Conservation (phyloP, 768 basidiomycete species). For the Galerina marginata region DNA sequence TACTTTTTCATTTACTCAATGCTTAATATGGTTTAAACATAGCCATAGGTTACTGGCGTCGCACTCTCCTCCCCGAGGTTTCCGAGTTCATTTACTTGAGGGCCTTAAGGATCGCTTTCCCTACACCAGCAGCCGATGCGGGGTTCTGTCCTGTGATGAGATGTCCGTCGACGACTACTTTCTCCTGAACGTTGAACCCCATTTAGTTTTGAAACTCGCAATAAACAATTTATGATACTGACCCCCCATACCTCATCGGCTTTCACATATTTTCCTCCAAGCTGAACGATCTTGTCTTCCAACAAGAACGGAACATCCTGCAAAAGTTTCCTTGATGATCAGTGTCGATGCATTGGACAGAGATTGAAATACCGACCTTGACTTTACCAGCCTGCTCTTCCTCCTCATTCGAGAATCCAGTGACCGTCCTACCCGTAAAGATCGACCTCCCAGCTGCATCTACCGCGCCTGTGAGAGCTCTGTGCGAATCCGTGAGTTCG, state of each 20-base stretch:
- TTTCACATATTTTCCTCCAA: constrained; percentile 73
- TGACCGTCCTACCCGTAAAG: constrained; percentile 59
- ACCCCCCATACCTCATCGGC: constrained; percentile 61
- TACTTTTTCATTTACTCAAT: constrained; percentile 1
- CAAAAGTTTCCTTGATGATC: no score
- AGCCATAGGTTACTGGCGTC: neutral
- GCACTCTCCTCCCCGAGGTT: no score
- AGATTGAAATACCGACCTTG: constrained; percentile 37
- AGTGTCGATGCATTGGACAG: no score
- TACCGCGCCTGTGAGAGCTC: constrained; percentile 63
- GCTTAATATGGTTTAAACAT: neutral
- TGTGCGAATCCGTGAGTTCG: constrained; percentile 15
- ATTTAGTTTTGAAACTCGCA: neutral
- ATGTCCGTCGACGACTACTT: constrained; percentile 63
- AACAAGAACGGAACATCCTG: constrained; percentile 74
- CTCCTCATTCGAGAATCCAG: constrained; percentile 77
- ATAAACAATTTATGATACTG: constrained; percentile 31
- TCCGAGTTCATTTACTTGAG: constrained; percentile 29
- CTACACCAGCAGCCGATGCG: constrained; percentile 62
- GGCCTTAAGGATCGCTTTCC: constrained; percentile 59
- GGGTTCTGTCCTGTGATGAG: constrained; percentile 76
- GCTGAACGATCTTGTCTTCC: constrained; percentile 64
- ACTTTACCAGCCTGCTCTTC: constrained; percentile 54
- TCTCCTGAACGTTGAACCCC: constrained; percentile 32
- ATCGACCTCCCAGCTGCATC: constrained; percentile 67